Evolutionary conservation across 2,329 filamentous ascomycete species (phyloP).

Genomic region (Neonectria sp.): DNA sequence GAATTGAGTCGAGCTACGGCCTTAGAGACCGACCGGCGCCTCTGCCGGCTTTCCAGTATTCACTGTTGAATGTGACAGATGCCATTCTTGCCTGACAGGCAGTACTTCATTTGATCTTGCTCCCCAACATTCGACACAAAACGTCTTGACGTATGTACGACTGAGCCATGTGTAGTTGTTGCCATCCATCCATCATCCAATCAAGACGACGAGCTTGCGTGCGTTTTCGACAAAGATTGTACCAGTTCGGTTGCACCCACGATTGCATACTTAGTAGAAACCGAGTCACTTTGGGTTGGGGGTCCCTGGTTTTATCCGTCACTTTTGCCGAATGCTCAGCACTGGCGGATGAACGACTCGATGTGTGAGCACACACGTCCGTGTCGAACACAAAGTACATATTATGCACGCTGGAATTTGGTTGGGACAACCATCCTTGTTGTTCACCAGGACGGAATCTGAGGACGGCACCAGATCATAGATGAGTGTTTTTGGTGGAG

Average conservation of each 20-base stretch:
- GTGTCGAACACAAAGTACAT: neutral
- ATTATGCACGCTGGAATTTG: neutral
- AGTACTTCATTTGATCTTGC: constrained; percentile 37
- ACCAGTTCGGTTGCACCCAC: neutral
- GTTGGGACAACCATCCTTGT: neutral
- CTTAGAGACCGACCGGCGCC: constrained; percentile 81
- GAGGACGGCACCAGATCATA: neutral
- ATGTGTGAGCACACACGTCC: neutral
- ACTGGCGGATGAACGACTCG: neutral
- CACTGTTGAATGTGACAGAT: constrained; percentile 56
- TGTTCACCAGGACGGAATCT: neutral
- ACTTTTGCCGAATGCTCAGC: neutral
- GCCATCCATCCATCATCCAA: neutral
- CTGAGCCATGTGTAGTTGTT: neutral
- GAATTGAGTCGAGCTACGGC: constrained; percentile 75
- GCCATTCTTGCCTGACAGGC: constrained; percentile 44
- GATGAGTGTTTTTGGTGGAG: constrained; percentile 34
- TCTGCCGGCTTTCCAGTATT: constrained; percentile 71
- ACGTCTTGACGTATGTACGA: constrained; percentile 6
- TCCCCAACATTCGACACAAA: neutral
- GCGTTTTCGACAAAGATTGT: neutral
- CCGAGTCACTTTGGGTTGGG: neutral
- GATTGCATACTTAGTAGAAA: neutral
- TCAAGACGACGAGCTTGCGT: neutral
- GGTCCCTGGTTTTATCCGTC: neutral